A percentile compares a stretch with the other conserved stretches of the same genome.
phyloP scores from a whole-genome alignment of 2,329 filamentous ascomycete species.

The Trichoderma atrobrunneum region DNA sequence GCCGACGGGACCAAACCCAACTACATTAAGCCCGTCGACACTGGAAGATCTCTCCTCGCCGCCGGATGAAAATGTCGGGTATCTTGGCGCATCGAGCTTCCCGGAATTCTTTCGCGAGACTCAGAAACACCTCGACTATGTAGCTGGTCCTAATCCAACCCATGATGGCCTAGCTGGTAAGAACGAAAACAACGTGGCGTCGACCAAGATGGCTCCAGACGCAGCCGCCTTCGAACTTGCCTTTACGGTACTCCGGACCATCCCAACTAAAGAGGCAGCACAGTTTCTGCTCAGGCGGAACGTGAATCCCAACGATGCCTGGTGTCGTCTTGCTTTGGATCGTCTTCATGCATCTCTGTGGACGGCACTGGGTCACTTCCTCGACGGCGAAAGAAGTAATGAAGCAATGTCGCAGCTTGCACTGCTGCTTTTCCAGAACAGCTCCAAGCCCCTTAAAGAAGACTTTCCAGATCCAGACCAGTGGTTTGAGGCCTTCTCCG shows the following conservation, averaged over 20 bases:
- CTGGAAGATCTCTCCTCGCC: not conserved
- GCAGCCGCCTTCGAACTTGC: not conserved
- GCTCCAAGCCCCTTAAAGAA: conserved; percentile 35
- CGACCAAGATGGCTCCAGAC: not conserved
- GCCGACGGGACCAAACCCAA: not conserved
- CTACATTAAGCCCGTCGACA: not conserved
- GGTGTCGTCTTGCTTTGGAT: conserved; percentile 5
- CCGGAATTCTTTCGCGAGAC: conserved; percentile 14
- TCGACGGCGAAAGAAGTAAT: not conserved
- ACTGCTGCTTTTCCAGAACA: conserved; percentile 37
- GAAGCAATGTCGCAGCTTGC: conserved; percentile 27
- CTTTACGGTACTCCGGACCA: not conserved
- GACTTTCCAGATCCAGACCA: conserved; percentile 32
- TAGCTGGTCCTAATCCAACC: not conserved
- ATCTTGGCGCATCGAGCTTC: conserved; percentile 16
- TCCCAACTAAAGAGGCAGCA: not conserved
- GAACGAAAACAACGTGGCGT: not conserved
- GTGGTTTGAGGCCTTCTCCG: conserved; percentile 42
- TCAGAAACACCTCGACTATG: not conserved
- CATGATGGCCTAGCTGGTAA: not conserved
- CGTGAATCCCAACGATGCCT: not conserved
- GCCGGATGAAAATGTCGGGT: conserved; percentile 3
- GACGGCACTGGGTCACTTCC: not conserved
- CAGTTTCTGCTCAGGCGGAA: not conserved
- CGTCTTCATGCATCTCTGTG: conserved; percentile 10